phyloP scores from a whole-genome alignment of 768 basidiomycete species.

The Hypholoma sublateritium region DNA sequence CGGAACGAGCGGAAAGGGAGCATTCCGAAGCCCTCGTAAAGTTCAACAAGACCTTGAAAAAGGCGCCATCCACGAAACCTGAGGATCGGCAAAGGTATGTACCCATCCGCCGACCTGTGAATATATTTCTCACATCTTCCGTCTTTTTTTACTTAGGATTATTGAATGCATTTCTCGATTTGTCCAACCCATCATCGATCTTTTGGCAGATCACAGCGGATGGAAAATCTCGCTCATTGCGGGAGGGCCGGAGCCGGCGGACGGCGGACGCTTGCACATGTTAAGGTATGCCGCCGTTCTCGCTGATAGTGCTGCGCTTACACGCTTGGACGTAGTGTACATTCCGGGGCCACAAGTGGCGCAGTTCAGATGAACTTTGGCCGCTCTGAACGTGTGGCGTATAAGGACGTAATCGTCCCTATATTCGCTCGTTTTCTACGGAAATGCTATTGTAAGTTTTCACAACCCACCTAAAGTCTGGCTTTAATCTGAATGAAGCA shows the following conservation, averaged over 20 bases:
- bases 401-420: conserved; percentile 14
- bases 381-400: conserved; percentile 3
- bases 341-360: conserved; percentile 18
- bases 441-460: conserved; percentile 18
- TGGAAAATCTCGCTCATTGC: conserved; percentile 14
- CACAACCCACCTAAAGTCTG: background rate
- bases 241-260: conserved; percentile 18
- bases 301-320: too few relatives aligned
- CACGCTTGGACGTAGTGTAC: conserved; percentile 13
- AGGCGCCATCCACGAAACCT: background rate
- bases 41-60: background rate
- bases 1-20: too few relatives aligned
- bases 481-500: background rate
- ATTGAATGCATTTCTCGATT: conserved; percentile 8
- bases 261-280: conserved; percentile 9
- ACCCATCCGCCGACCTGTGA: too few relatives aligned
- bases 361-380: conserved; percentile 19
- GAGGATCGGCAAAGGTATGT: conserved; percentile 14
- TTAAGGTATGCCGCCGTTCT: conserved; percentile 9
- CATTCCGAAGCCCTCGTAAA: too few relatives aligned
- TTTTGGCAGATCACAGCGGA: conserved; percentile 5
- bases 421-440: conserved; percentile 16
- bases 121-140: background rate
- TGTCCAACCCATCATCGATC: conserved; percentile 13
- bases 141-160: conserved; percentile 1